phyloP scores from a whole-genome alignment of 2,329 filamentous ascomycete species.

The Penicillium sp. region DNA sequence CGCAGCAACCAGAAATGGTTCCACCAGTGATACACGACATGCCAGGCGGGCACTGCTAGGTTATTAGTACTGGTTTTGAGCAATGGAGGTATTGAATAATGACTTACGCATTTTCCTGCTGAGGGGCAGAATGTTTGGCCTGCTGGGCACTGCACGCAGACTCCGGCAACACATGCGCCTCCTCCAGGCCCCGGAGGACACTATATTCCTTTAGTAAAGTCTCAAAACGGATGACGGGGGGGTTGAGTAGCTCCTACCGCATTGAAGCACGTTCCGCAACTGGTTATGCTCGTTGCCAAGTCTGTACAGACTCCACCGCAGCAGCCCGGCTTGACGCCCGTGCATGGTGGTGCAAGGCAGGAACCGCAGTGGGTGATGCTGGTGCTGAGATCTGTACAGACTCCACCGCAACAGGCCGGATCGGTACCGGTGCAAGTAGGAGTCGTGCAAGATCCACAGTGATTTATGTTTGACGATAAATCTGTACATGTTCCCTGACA shows the following conservation, averaged over 20 bases:
- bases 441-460: slow-evolving; percentile 14
- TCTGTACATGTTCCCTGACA: not conserved
- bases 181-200: slow-evolving; percentile 13
- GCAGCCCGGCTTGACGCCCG: slow-evolving; percentile 8
- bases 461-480: not conserved
- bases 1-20: slow-evolving; percentile 16
- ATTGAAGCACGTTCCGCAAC: slow-evolving; percentile 11
- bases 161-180: slow-evolving; percentile 12
- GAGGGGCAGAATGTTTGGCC: slow-evolving; percentile 10
- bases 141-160: slow-evolving; percentile 10
- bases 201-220: slow-evolving; percentile 3
- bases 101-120: slow-evolving; percentile 18
- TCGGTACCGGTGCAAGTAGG: not conserved
- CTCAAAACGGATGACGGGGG: not conserved
- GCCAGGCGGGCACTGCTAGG: slow-evolving; percentile 9
- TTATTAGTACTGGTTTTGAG: not conserved
- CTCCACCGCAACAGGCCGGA: slow-evolving; percentile 14
- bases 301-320: slow-evolving; percentile 10
- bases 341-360: slow-evolving; percentile 3
- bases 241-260: slow-evolving; percentile 1
- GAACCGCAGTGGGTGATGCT: slow-evolving; percentile 12
- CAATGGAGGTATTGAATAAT: not conserved
- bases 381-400: slow-evolving; percentile 12
- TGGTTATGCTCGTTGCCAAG: not conserved
- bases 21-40: slow-evolving; percentile 14